Evolutionary conservation across 2,329 filamentous ascomycete genomes (phyloP).

Genomic region (Cercospora sesami): DNA sequence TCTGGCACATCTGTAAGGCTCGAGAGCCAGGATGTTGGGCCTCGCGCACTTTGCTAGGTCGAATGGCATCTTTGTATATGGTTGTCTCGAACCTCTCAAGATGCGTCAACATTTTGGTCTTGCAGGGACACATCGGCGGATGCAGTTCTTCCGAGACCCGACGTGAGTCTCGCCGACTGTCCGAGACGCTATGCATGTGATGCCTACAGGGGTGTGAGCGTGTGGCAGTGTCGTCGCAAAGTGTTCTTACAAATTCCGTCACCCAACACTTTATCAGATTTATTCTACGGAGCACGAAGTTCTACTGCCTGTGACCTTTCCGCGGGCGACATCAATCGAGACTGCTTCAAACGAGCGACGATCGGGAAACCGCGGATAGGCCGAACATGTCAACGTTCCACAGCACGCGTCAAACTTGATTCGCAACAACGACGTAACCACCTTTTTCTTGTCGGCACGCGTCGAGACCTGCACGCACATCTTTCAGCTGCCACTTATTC

Average conservation of each 20-base stretch:
- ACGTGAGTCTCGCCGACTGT: neutral
- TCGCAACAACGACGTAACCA: neutral
- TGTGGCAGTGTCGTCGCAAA: constrained; percentile 2
- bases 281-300: neutral
- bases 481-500: neutral
- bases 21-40: constrained; percentile 54
- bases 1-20: constrained; percentile 57
- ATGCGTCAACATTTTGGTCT: constrained; percentile 13
- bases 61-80: constrained; percentile 43
- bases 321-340: neutral
- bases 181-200: constrained; percentile 10
- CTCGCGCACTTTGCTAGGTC: constrained; percentile 53
- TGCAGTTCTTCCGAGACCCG: constrained; percentile 6
- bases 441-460: constrained; percentile 1
- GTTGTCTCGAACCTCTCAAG: constrained; percentile 20
- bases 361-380: neutral
- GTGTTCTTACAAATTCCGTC: neutral
- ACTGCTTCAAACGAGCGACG: neutral
- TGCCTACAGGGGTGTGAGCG: neutral
- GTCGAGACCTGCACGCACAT: neutral
- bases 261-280: neutral
- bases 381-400: constrained; percentile 20
- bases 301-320: neutral
- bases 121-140: neutral
- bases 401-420: constrained; percentile 23